Percentiles rank a stretch among this genome's conserved stretches.
Evolutionary conservation across 345 rosid genomes (phyloP).

Genomic region (Eucalyptus globulus): DNA sequence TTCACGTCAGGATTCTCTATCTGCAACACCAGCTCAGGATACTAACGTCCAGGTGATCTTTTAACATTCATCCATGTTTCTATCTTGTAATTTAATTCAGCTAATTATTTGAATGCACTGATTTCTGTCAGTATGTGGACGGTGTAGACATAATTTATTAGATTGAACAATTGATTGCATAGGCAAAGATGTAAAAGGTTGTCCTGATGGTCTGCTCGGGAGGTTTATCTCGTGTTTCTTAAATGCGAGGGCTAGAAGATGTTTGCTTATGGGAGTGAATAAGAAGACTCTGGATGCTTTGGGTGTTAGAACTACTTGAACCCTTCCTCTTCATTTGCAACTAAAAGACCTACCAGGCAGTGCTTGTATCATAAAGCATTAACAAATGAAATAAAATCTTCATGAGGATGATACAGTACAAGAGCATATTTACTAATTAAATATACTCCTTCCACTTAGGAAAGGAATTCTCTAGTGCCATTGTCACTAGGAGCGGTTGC

Average conservation of each 20-base stretch:
- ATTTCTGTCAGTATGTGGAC: not conserved
- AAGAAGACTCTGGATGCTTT: not conserved
- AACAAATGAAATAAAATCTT: not conserved
- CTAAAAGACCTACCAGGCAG: not conserved
- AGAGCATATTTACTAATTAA: not conserved
- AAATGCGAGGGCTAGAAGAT: not conserved
- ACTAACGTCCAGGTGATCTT: constrained; percentile 33
- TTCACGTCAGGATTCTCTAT: constrained; percentile 34
- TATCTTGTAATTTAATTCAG: not conserved
- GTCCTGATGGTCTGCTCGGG: not conserved
- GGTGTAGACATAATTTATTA: not conserved
- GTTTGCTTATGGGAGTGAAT: not conserved
- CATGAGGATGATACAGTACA: not conserved
- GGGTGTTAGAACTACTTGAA: not conserved
- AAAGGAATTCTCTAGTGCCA: not conserved
- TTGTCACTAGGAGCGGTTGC: too few relatives aligned
- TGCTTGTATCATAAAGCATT: not conserved
- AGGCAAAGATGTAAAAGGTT: not conserved
- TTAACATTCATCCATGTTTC: not conserved
- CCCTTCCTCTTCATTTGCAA: not conserved
- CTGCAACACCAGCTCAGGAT: constrained; percentile 30
- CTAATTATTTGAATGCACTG: not conserved
- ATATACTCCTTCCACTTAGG: not conserved
- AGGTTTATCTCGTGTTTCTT: not conserved
- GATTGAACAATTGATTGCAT: not conserved